Evolutionary conservation across 2,329 filamentous ascomycete species (phyloP), one percentile per base, ranked within the genome.

Genomic region (Microascus cirrosus): DNA sequence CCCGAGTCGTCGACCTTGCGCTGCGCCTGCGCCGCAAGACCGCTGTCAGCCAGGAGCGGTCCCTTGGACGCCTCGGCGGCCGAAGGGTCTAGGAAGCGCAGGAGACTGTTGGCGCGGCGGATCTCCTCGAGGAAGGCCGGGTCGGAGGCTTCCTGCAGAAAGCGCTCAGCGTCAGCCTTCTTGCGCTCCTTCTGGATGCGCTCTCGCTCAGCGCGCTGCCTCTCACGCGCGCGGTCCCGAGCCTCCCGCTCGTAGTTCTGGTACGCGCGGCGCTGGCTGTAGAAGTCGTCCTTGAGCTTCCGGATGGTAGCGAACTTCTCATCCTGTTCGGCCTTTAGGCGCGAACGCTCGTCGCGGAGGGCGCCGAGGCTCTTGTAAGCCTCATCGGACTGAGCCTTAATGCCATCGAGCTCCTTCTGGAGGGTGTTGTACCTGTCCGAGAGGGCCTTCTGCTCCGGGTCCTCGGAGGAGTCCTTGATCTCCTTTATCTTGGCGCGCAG

Each of bases 71-170:
- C 77, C 8, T 22, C 45, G 68, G 74, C 73, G 42, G 77, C 74
- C 60, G 83, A 78, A 1, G 93, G 93, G 71, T 97, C 92, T 64
- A 97, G 93, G 80, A 93, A 93, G 64, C 86, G 85, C 65, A 97
- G 89, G 53, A 99, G 80, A 69, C 85, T 88, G 75, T 94, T 89
- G 61, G 90, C 89, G 57, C 87, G 87, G 66, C 91, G 83, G 68
- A 99, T 96, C 77, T 99, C 91, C 65, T 96, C 90, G 53, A 90
- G 80, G 78, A 90, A 99, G 56, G 94, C 94, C 18, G 87, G 91
- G 66, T 90, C 86, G 69, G 85, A 89, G 65, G 90, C 90, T 68
- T 93, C 88, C 66, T 86, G 85, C 48, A 95, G 84, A 72, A 89
- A 80, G 70, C 85, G 82, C 73, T 89, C 81, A 58, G 89, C 90